Evolutionary conservation across 2,329 filamentous ascomycete species (phyloP).

Genomic region (Akanthomyces uredinophilus): DNA sequence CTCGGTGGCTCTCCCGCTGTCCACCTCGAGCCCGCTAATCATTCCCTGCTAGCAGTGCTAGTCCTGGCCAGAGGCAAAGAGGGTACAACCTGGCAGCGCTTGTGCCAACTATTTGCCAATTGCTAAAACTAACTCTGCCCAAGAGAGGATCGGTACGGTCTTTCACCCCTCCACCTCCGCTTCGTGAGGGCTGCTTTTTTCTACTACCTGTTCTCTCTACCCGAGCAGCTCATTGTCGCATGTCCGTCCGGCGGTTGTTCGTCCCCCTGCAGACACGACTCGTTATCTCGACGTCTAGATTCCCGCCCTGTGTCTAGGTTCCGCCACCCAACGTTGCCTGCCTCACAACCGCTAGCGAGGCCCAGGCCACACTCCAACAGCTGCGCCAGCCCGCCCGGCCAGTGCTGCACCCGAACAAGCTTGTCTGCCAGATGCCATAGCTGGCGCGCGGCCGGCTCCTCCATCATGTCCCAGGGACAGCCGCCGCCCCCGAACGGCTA

Average conservation of each 20-base stretch:
- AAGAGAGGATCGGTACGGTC: background rate
- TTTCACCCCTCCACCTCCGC: conserved; percentile 5
- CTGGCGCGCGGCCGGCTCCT: conserved; percentile 3
- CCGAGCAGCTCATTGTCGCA: background rate
- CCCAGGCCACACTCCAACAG: background rate
- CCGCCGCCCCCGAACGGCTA: conserved; percentile 6
- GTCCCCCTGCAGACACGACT: background rate
- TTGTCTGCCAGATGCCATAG: conserved; percentile 7
- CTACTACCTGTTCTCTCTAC: background rate
- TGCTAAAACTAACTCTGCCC: background rate
- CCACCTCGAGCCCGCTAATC: background rate
- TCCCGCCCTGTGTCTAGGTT: background rate
- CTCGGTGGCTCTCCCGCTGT: background rate
- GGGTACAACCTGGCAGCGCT: background rate
- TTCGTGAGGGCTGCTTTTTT: background rate
- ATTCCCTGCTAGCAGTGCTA: background rate
- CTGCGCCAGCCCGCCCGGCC: background rate
- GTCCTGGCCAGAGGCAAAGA: background rate
- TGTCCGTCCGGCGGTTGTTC: no score
- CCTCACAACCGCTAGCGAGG: background rate
- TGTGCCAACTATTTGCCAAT: no score
- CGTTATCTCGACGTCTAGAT: background rate
- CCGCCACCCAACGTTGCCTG: background rate
- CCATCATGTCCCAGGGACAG: conserved; percentile 12
- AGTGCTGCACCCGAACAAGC: background rate